Evolutionary conservation across 345 rosid genomes (phyloP).

Genomic region (Rhodamnia rubescens): DNA sequence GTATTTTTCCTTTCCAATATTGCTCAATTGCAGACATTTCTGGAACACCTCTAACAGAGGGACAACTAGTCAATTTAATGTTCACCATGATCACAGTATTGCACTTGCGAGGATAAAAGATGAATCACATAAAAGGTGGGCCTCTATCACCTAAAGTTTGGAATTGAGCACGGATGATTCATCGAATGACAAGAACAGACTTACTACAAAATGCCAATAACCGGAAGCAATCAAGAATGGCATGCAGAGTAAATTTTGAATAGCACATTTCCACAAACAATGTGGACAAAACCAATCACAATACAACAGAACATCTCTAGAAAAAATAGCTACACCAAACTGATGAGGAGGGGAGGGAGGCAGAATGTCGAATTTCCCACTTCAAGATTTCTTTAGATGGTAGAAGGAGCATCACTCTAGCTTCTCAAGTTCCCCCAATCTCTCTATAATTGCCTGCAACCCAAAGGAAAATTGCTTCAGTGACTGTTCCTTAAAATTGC

Average conservation of each 20-base stretch:
- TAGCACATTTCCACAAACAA: accelerated
- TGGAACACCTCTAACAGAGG: too few relatives aligned
- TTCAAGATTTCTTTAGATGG: not conserved
- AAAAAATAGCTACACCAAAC: not conserved
- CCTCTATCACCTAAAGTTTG: not conserved
- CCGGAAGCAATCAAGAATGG: not conserved
- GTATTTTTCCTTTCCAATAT: too few relatives aligned
- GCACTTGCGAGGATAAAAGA: not conserved
- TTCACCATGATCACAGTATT: not conserved
- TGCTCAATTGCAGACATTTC: too few relatives aligned
- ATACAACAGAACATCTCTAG: not conserved
- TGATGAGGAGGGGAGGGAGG: not conserved
- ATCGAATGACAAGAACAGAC: not conserved
- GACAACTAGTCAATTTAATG: too few relatives aligned
- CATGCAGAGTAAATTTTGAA: not conserved
- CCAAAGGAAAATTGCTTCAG: not conserved
- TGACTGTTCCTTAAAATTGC: not conserved
- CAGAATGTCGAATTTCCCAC: not conserved
- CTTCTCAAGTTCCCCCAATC: slow-evolving; percentile 93
- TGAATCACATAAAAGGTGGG: not conserved
- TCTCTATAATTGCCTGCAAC: slow-evolving; percentile 86
- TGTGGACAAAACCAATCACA: not conserved
- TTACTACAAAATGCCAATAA: not conserved
- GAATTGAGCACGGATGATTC: not conserved
- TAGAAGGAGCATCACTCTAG: slow-evolving; percentile 30